These are phyloP conservation scores for Termitomyces titanicus DNA, from an alignment of 768 basidiomycete genomes.

Conservation along the genomic window DNA sequence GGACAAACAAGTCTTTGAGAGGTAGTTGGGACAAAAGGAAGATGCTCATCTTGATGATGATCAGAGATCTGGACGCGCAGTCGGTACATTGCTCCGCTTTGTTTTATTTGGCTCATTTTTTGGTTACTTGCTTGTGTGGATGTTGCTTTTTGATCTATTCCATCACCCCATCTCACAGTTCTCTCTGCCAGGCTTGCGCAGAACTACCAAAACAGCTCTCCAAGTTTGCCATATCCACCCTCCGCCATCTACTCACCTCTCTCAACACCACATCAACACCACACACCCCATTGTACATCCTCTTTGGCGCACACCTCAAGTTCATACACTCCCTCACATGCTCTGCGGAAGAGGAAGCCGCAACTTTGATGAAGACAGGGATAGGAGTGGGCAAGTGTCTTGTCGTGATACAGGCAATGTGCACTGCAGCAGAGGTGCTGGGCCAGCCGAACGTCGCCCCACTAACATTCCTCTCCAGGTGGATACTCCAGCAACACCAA, in stretches of 20 bases:
- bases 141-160: no score
- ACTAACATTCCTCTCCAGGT: no score
- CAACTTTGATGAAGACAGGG: slow-evolving; percentile 11
- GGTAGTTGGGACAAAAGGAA: no score
- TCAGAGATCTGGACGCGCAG: no score
- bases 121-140: no score
- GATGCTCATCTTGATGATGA: no score
- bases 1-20: no score
- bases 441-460: slow-evolving; percentile 39
- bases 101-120: no score
- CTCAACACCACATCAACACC: slow-evolving; percentile 26
- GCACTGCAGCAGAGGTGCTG: slow-evolving; percentile 14
- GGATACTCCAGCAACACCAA: slow-evolving; percentile 48
- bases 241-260: slow-evolving; percentile 48
- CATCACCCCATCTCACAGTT: slow-evolving; percentile 47
- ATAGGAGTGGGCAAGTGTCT: slow-evolving; percentile 18
- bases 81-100: no score
- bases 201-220: slow-evolving; percentile 42
- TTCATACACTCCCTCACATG: slow-evolving; percentile 37
- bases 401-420: slow-evolving; percentile 31
- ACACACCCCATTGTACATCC: slow-evolving; percentile 35
- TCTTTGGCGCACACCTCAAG: slow-evolving; percentile 55
- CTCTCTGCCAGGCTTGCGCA: slow-evolving; percentile 58
- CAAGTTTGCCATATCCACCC: slow-evolving; percentile 56
- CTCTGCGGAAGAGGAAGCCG: slow-evolving; percentile 11